Percentiles rank a stretch among this genome's conserved stretches.
Evolutionary conservation across 306 rosid species (phyloP).

Genomic region (Cucumis hystrix): DNA sequence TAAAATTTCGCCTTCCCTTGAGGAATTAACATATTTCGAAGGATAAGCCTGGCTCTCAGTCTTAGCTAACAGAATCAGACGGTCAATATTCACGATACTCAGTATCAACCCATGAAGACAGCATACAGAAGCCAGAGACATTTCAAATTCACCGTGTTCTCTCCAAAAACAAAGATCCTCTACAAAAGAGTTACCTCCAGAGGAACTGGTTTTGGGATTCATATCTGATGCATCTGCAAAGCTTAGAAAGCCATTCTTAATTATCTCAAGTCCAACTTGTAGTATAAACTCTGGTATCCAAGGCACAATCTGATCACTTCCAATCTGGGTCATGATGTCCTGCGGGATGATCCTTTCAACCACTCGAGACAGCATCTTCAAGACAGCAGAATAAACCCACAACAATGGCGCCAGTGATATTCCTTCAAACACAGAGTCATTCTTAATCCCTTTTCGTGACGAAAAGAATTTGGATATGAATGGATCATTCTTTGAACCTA

Average conservation of each 20-base stretch:
- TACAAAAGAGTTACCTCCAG: slow-evolving; percentile 39
- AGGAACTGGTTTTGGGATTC: slow-evolving; percentile 16
- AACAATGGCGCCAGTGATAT: slow-evolving; percentile 35
- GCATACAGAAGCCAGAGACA: slow-evolving; percentile 65
- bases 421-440: slow-evolving; percentile 17
- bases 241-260: slow-evolving; percentile 40
- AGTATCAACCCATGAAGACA: slow-evolving; percentile 56
- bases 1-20: slow-evolving; percentile 58
- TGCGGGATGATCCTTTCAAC: slow-evolving; percentile 53
- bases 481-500: slow-evolving; percentile 48
- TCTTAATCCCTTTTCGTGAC: slow-evolving; percentile 18
- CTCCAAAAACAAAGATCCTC: slow-evolving; percentile 47
- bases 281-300: slow-evolving; percentile 96
- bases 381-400: slow-evolving; percentile 67
- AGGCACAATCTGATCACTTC: slow-evolving; percentile 39
- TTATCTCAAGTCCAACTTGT: slow-evolving; percentile 61
- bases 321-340: slow-evolving; percentile 22
- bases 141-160: slow-evolving; percentile 42
- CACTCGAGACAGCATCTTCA: slow-evolving; percentile 59
- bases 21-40: slow-evolving; percentile 25
- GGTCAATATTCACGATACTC: slow-evolving; percentile 33
- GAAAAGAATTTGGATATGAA: slow-evolving; percentile 31
- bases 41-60: slow-evolving; percentile 20
- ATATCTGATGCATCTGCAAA: slow-evolving; percentile 22
- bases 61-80: slow-evolving; percentile 51